Evolutionary conservation across 306 rosid species (phyloP).

Genomic region (Psophocarpus tetragonolobus): DNA sequence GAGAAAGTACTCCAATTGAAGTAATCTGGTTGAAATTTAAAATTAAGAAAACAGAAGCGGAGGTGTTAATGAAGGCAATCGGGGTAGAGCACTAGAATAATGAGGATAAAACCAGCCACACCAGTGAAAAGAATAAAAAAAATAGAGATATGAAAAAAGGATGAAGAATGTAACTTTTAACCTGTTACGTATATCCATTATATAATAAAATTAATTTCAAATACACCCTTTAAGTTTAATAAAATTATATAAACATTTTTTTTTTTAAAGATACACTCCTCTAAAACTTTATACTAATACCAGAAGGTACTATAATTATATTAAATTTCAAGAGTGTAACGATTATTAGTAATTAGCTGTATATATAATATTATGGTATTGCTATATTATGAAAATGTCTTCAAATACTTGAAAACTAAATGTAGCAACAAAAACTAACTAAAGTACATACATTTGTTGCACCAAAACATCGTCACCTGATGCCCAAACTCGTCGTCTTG

Average conservation of each 20-base stretch:
- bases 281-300: no score
- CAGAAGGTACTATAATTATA: no score
- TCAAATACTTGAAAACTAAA: neutral
- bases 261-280: no score
- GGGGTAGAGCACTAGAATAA: neutral
- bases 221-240: no score
- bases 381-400: neutral
- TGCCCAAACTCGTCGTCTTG: neutral
- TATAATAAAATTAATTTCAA: no score
- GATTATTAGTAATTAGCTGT: no score
- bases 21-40: neutral
- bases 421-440: neutral
- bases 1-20: neutral
- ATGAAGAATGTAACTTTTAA: neutral
- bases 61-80: neutral
- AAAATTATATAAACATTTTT: no score
- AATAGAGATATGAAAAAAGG: neutral
- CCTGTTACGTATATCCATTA: no score
- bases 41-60: neutral
- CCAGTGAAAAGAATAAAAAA: neutral
- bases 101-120: neutral
- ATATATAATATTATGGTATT: no score
- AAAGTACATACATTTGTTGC: neutral
- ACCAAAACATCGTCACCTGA: slow-evolving; percentile 2
- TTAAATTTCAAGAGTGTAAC: no score